Conservation (phyloP, 208 protist genomes). For the Leishmania lainsoni region DNA sequence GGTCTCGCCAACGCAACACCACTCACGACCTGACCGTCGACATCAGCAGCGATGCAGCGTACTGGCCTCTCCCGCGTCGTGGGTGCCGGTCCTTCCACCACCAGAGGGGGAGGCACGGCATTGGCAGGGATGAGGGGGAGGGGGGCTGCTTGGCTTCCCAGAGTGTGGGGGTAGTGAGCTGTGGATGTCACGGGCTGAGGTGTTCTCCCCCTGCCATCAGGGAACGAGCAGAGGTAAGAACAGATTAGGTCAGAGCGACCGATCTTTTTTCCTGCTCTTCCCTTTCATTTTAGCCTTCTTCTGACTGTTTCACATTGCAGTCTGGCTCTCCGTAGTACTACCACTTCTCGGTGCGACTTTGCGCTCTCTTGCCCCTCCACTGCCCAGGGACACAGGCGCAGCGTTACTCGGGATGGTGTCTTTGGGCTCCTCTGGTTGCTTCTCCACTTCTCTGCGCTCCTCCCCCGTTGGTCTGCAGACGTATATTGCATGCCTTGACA, state of each 20-base stretch:
- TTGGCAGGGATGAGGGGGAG: neutral
- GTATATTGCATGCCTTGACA: neutral
- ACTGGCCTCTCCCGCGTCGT: no score
- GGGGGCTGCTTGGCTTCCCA: neutral
- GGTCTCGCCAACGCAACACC: neutral
- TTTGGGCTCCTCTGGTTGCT: neutral
- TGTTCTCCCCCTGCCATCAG: neutral
- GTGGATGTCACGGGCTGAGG: neutral
- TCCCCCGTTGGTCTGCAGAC: neutral
- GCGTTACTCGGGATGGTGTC: neutral
- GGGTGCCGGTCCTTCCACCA: neutral
- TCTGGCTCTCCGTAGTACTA: neutral
- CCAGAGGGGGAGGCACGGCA: neutral
- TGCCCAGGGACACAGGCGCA: neutral
- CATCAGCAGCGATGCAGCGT: neutral
- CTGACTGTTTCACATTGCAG: neutral
- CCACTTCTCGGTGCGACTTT: neutral
- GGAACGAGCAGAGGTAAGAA: neutral
- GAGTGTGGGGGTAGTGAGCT: neutral
- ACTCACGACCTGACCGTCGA: neutral
- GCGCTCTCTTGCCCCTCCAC: neutral
- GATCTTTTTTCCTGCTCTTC: neutral
- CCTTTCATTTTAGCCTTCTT: neutral
- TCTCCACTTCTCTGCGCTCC: neutral
- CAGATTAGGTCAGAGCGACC: neutral